Evolutionary conservation across 257 asterid species (phyloP), one percentile per base, ranked within the genome.

Genomic region (Capsicum rhomboideum): DNA sequence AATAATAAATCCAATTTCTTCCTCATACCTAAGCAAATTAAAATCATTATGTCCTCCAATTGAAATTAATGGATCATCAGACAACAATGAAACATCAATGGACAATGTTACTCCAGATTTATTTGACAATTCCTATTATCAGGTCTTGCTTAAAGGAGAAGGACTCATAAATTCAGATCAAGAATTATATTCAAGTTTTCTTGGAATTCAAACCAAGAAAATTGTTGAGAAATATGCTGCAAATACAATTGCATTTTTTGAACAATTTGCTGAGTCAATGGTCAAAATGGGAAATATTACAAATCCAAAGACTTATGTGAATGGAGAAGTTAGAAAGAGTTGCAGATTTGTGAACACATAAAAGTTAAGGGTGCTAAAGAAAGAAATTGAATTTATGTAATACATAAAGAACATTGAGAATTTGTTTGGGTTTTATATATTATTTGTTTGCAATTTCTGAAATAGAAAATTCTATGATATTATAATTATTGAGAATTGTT

Each of bases 261-360:
- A 94, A 86, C 98, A 96, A 82, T 94, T 96, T 64, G 82, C 99
- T 0, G 91, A 92, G 71, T 96, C 98, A 2, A 96, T 96, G 99
- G 98, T 96, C 85, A 96, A 89, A 83, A 4, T 96, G 92, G 98
- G 99, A 64, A 93, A 93, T 7, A 92, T 93, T 37, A 93, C 93
- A 10, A 94, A 92, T 53, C 86, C 90, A 6, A 95, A 94, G 14
- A 93, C 96, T 79, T 88, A 85, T 71, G 87, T 12, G 12, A 84
- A 94, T 86, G 98, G 98, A 34, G 99, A 96, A 90, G 97, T 96
- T 42, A 90, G 99, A 89, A 91, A 85, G 88, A 92, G 89, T 67
- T 93, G 99, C 88, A 92, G 97, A 91, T 96, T 94, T 87, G 94
- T 96, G 34, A 95, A 95, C 56, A 94, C 97, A 69, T 94, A 85